Percentiles rank a stretch among this genome's conserved stretches.
phyloP scores from a whole-genome alignment of 768 basidiomycete genomes.

The Auriscalpium vulgare region DNA sequence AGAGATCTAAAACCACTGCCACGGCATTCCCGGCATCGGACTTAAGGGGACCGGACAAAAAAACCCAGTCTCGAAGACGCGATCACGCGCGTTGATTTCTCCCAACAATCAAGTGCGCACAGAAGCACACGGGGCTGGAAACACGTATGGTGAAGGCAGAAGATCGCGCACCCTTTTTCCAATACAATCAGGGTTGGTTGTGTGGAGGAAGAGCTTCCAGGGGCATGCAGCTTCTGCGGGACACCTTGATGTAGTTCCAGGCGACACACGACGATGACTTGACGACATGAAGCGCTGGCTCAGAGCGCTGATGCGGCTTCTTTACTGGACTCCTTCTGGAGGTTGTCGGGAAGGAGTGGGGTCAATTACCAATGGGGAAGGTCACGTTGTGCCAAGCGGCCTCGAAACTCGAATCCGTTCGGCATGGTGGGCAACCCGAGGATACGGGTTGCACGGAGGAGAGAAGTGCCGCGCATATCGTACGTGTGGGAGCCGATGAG shows the following conservation, averaged over 20 bases:
- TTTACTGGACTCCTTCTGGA: slow-evolving; percentile 76
- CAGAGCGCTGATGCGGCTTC: slow-evolving; percentile 65
- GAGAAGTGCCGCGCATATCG: slow-evolving; percentile 99
- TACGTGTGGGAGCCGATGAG: slow-evolving; percentile 99
- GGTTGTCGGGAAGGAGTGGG: slow-evolving; percentile 88
- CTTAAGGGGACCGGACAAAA: no score
- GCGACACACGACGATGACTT: slow-evolving; percentile 99
- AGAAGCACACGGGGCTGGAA: neutral
- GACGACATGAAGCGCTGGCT: slow-evolving; percentile 87
- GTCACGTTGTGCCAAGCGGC: slow-evolving; percentile 94
- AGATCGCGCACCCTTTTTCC: slow-evolving; percentile 68
- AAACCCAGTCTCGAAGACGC: no score
- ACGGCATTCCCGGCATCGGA: neutral
- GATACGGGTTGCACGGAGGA: slow-evolving; percentile 96
- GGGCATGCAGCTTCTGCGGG: slow-evolving; percentile 94
- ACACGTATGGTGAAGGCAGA: neutral
- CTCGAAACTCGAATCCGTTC: slow-evolving; percentile 93
- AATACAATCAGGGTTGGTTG: slow-evolving; percentile 99
- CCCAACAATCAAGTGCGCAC: no score
- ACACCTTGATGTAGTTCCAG: slow-evolving; percentile 99
- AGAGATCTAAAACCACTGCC: neutral
- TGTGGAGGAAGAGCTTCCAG: slow-evolving; percentile 91
- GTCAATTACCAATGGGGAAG: slow-evolving; percentile 98
- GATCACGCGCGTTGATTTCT: no score
- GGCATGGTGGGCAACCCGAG: slow-evolving; percentile 94